These are phyloP conservation scores for Plasmodium falciparum DNA, from an alignment of 169 alveolate genomes.

Conservation along the genomic window DNA sequence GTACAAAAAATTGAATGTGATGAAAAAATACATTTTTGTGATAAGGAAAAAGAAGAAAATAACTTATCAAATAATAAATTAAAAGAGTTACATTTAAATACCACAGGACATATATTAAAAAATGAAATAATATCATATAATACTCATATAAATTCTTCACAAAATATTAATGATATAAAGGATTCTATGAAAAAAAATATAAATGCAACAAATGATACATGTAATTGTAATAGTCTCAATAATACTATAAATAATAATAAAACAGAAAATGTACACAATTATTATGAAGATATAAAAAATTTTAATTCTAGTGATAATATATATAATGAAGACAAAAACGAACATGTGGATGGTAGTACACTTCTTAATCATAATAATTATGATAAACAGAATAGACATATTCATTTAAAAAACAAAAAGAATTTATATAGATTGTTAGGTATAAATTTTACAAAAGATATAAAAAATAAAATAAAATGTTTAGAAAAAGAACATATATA, in stretches of 20 bases:
- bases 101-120: slow-evolving; percentile 25
- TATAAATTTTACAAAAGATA: slow-evolving; percentile 13
- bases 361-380: neutral
- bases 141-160: neutral
- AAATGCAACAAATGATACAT: too few species aligned
- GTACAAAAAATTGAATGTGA: neutral
- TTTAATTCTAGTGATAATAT: neutral
- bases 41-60: neutral
- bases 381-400: neutral
- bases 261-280: neutral
- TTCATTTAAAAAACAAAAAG: slow-evolving; percentile 15
- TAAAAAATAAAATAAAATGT: slow-evolving; percentile 35
- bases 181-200: too few species aligned
- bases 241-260: neutral
- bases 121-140: neutral
- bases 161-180: neutral
- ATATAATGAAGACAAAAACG: neutral
- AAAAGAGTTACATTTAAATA: slow-evolving; percentile 7
- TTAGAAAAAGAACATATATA: slow-evolving; percentile 60
- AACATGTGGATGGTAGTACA: neutral
- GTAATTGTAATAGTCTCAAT: neutral
- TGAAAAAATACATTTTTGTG: neutral
- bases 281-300: neutral
- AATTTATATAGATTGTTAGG: slow-evolving; percentile 39
- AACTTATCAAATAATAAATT: slow-evolving; percentile 1